Evolutionary conservation across 1,284 basidiomycete species (phyloP).

Genomic region (Sutorius eximius): DNA sequence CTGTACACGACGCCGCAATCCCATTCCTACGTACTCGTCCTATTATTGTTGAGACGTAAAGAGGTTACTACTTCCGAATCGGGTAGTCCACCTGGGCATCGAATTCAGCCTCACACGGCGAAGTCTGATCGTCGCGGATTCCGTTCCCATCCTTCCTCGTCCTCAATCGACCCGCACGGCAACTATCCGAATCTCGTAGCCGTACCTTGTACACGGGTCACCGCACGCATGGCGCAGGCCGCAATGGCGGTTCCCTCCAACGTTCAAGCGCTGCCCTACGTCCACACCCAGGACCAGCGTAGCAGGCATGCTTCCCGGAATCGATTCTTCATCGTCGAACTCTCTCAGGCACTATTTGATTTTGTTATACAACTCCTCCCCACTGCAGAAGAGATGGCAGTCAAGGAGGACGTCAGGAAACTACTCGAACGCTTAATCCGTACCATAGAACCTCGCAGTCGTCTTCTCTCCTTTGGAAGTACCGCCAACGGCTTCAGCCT

Average conservation of each 20-base stretch:
- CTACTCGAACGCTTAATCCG: slow-evolving; percentile 92
- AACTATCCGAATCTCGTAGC: slow-evolving; percentile 12
- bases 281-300: slow-evolving; percentile 34
- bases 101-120: slow-evolving; percentile 19
- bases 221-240: slow-evolving; percentile 29
- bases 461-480: slow-evolving; percentile 91
- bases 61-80: slow-evolving; percentile 27
- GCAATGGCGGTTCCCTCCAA: slow-evolving; percentile 20
- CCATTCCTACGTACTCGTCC: neutral
- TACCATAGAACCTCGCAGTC: slow-evolving; percentile 90
- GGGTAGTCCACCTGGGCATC: slow-evolving; percentile 19
- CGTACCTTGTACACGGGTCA: neutral
- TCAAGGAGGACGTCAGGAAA: slow-evolving; percentile 96
- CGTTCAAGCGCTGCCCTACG: slow-evolving; percentile 30
- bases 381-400: slow-evolving; percentile 83
- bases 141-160: slow-evolving; percentile 17
- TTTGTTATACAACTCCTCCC: slow-evolving; percentile 90
- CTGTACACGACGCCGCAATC: slow-evolving; percentile 10
- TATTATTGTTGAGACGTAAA: slow-evolving; percentile 8
- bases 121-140: slow-evolving; percentile 33
- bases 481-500: slow-evolving; percentile 94
- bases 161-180: slow-evolving; percentile 1
- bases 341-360: slow-evolving; percentile 72
- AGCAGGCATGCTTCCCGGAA: slow-evolving; percentile 45
- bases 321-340: slow-evolving; percentile 62